Conservation (phyloP, 139 green algal genomes). For the Haematococcus lacustris region DNA sequence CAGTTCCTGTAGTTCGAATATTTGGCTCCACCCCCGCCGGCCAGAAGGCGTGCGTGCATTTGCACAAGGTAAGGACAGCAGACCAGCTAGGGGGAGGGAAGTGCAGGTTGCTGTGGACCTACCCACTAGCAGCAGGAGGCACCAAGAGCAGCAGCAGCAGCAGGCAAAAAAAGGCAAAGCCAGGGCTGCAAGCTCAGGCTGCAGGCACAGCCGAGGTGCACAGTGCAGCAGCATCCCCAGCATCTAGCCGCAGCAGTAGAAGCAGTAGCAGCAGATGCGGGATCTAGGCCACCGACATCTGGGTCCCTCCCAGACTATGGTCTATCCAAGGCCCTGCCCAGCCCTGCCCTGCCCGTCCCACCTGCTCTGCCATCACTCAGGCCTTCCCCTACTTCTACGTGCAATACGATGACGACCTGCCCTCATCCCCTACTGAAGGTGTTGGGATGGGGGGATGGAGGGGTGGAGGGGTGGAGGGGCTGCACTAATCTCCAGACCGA, state of each 20-base stretch:
- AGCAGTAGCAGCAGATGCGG: not conserved
- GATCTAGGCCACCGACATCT: not conserved
- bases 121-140: not conserved
- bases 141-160: not conserved
- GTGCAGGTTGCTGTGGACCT: not conserved
- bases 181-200: not conserved
- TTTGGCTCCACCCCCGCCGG: slow-evolving; percentile 83
- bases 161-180: not conserved
- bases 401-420: slow-evolving; percentile 71
- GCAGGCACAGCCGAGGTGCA: not conserved
- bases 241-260: not conserved
- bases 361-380: slow-evolving; percentile 45
- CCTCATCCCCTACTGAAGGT: too few relatives aligned
- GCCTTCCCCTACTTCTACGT: slow-evolving; percentile 93
- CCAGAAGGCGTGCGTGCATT: slow-evolving; percentile 83
- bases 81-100: not conserved
- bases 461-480: too few relatives aligned
- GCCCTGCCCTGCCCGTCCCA: slow-evolving; percentile 5
- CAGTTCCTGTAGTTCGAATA: slow-evolving; percentile 85
- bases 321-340: slow-evolving; percentile 12
- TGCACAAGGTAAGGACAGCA: slow-evolving; percentile 66
- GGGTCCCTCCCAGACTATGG: not conserved
- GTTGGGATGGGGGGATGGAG: too few relatives aligned
- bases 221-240: not conserved
- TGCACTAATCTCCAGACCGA: too few relatives aligned